Conservation (phyloP, 495 filamentous ascomycete species). For the Aspergillus biplanus region DNA sequence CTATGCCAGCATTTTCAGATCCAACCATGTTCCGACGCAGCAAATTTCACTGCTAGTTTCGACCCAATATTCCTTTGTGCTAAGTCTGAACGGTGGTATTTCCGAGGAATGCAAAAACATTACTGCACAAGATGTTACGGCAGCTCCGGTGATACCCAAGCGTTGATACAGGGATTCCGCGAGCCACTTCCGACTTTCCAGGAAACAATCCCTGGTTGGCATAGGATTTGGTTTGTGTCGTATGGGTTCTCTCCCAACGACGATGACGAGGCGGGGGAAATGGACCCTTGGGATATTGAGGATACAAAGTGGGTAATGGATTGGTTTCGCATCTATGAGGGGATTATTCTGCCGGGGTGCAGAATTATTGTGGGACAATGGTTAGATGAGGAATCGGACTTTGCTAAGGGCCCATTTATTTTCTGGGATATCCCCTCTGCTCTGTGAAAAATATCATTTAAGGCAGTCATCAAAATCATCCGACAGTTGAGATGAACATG, state of each 20-base stretch:
- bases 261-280: conserved; percentile 18
- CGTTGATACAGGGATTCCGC: conserved; percentile 36
- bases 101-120: conserved; percentile 30
- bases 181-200: conserved; percentile 32
- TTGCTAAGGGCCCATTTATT: conserved; percentile 53
- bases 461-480: too few species aligned
- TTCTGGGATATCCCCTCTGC: conserved; percentile 49
- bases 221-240: conserved; percentile 46
- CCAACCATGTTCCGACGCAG: conserved; percentile 15
- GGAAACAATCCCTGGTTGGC: conserved; percentile 42
- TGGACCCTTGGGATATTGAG: conserved; percentile 24
- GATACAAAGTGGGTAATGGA: conserved; percentile 20
- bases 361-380: conserved; percentile 54
- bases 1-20: conserved; percentile 20
- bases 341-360: conserved; percentile 52
- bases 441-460: background rate
- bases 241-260: conserved; percentile 23
- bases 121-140: conserved; percentile 7
- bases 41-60: conserved; percentile 36
- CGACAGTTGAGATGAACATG: too few species aligned
- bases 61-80: conserved; percentile 21
- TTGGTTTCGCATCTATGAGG: conserved; percentile 50
- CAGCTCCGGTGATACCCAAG: background rate
- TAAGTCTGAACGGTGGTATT: conserved; percentile 24
- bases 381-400: conserved; percentile 33